Percentiles rank a stretch among this genome's conserved stretches.
Evolutionary conservation across 1,284 basidiomycete species (phyloP).

Genomic region (Dichomitus squalens): DNA sequence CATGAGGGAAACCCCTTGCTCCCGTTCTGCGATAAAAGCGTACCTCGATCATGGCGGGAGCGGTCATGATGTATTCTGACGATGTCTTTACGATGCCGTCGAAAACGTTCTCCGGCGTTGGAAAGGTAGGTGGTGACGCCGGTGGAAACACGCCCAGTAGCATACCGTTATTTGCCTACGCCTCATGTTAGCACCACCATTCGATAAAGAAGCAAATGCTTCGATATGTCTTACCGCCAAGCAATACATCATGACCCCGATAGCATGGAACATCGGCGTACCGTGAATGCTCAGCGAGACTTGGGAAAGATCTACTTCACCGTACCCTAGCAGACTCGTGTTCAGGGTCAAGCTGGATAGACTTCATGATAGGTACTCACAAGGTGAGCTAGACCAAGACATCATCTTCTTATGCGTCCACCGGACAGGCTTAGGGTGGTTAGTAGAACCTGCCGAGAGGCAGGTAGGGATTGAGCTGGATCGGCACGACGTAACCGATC

Average conservation of each 20-base stretch:
- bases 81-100: constrained; percentile 20
- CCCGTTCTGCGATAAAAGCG: background rate
- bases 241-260: constrained; percentile 24
- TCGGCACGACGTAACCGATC: too few relatives aligned
- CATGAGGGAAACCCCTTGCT: background rate
- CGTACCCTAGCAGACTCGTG: constrained; percentile 8
- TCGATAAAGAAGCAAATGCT: background rate
- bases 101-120: constrained; percentile 28
- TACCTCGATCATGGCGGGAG: constrained; percentile 33
- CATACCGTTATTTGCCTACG: constrained; percentile 23
- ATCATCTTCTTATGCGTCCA: constrained; percentile 21
- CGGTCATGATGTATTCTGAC: constrained; percentile 25
- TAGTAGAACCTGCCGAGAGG: constrained; percentile 20
- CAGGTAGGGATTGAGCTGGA: too few relatives aligned
- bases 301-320: constrained; percentile 17
- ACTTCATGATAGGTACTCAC: constrained; percentile 11
- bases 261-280: constrained; percentile 29
- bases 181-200: background rate
- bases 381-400: constrained; percentile 7
- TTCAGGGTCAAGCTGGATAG: background rate
- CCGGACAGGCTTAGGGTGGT: constrained; percentile 26
- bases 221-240: constrained; percentile 17
- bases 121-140: constrained; percentile 21
- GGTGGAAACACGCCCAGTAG: constrained; percentile 23
- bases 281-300: constrained; percentile 22